Percentiles rank a stretch among this genome's conserved stretches.
These are phyloP conservation scores for Chrysoporthe puriensis DNA, from an alignment of 2,329 filamentous ascomycete genomes.

Conservation along the genomic window DNA sequence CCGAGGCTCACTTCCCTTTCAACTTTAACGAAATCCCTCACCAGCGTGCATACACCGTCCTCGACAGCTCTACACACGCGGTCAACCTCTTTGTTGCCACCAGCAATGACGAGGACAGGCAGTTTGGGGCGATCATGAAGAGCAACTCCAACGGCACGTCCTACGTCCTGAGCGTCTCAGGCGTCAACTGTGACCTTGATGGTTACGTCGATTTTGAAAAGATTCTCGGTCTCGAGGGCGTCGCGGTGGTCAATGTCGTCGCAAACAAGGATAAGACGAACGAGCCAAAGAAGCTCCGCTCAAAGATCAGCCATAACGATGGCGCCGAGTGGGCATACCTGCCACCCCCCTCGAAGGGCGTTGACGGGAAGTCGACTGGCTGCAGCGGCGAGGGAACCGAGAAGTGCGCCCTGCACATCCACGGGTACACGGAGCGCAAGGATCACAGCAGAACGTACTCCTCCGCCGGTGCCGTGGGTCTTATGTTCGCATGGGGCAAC, in stretches of 20 bases:
- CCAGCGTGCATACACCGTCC: conserved; percentile 84
- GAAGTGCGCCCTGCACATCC: conserved; percentile 86
- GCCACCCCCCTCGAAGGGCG: conserved; percentile 70
- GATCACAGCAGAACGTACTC: conserved; percentile 87
- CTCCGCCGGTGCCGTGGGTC: conserved; percentile 81
- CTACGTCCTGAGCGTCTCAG: conserved; percentile 80
- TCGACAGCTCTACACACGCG: conserved; percentile 93
- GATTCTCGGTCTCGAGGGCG: conserved; percentile 88
- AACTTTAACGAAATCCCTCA: conserved; percentile 79
- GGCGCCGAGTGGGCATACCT: conserved; percentile 85
- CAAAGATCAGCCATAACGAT: conserved; percentile 95
- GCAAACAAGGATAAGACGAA: conserved; percentile 70
- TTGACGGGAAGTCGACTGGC: conserved; percentile 70
- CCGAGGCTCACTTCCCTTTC: conserved; percentile 80
- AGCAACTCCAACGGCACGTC: conserved; percentile 98
- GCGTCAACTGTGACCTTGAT: conserved; percentile 76
- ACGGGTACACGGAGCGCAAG: conserved; percentile 89
- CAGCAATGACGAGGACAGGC: conserved; percentile 63
- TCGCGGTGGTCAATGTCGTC: conserved; percentile 85
- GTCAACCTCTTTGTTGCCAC: conserved; percentile 93
- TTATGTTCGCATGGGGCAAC: conserved; percentile 92
- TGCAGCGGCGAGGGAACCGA: conserved; percentile 63
- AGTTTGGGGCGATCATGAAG: conserved; percentile 90
- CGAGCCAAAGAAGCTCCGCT: conserved; percentile 78
- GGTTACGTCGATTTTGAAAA: conserved; percentile 97